These are phyloP conservation scores for Amanita rimosa DNA, from an alignment of 768 basidiomycete genomes.

Conservation along the genomic window DNA sequence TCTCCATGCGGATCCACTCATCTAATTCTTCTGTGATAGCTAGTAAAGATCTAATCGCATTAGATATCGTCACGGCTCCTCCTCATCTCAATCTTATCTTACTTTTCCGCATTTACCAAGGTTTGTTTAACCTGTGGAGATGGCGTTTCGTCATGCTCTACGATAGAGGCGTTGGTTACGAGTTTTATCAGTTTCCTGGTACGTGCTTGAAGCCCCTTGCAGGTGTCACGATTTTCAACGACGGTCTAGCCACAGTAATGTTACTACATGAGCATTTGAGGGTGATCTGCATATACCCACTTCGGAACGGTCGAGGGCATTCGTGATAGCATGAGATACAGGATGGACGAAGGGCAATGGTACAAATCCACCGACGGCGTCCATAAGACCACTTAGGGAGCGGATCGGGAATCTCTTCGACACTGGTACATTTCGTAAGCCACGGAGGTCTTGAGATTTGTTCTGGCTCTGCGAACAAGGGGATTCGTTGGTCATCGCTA, in stretches of 20 bases:
- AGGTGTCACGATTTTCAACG: not conserved
- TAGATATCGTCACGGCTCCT: too few relatives aligned
- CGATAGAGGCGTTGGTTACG: not conserved
- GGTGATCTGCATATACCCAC: not conserved
- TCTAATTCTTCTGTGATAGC: not conserved
- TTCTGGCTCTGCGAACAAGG: not conserved
- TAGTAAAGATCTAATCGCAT: not conserved
- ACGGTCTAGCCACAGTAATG: not conserved
- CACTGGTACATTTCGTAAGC: not conserved
- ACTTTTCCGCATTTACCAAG: not conserved
- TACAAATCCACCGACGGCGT: not conserved
- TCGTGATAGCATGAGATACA: not conserved
- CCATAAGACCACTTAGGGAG: not conserved
- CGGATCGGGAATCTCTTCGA: not conserved
- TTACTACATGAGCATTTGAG: not conserved
- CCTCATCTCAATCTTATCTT: not conserved
- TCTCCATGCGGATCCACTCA: not conserved
- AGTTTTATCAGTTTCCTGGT: not conserved
- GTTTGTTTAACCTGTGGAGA: not conserved
- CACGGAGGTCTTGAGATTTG: too few relatives aligned
- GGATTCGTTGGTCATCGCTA: not conserved
- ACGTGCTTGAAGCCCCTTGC: not conserved
- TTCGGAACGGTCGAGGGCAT: not conserved
- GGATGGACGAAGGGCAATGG: not conserved
- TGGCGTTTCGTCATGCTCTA: not conserved